These are phyloP conservation scores for Mortierella sp. DNA, from an alignment of 371 early-diverging fungal species.

Conservation along the genomic window DNA sequence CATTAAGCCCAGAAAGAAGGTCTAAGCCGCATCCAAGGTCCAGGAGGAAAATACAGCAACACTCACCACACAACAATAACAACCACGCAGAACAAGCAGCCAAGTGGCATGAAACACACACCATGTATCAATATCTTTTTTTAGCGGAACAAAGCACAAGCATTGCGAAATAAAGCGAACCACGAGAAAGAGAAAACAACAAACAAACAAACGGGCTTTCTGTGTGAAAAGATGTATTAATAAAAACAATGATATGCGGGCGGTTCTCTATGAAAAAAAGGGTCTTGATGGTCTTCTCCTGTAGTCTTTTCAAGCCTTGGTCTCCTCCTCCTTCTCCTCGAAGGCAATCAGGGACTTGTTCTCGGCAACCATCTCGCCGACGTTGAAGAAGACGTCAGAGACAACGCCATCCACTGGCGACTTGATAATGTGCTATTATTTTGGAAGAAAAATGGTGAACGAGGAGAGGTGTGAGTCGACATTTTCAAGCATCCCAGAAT, in stretches of 20 bases:
- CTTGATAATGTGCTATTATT: slow-evolving; percentile 82
- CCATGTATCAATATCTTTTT: slow-evolving; percentile 8
- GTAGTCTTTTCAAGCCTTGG: slow-evolving; percentile 18
- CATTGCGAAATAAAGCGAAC: not conserved
- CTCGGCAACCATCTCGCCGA: slow-evolving; percentile 93
- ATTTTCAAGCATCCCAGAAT: not conserved
- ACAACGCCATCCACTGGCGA: slow-evolving; percentile 86
- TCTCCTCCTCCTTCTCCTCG: slow-evolving; percentile 57
- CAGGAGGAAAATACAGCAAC: not conserved
- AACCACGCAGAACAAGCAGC: not conserved
- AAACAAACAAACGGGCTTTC: not conserved
- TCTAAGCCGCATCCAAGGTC: slow-evolving; percentile 11
- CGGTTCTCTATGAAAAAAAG: slow-evolving; percentile 8
- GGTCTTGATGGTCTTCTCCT: slow-evolving; percentile 1
- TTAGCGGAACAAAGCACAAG: not conserved
- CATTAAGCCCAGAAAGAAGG: slow-evolving; percentile 65
- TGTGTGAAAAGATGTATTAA: not conserved
- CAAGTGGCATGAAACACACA: not conserved
- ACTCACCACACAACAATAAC: not conserved
- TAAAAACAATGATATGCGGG: slow-evolving; percentile 6
- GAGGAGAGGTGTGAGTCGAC: not conserved
- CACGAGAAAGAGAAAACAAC: not conserved
- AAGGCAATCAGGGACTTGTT: slow-evolving; percentile 88
- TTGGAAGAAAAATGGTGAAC: slow-evolving; percentile 5
- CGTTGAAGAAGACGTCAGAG: slow-evolving; percentile 80